Percentiles rank a stretch among this genome's conserved stretches.
Evolutionary conservation across 2,329 filamentous ascomycete species (phyloP).

Genomic region (Aspergillus bombycis): DNA sequence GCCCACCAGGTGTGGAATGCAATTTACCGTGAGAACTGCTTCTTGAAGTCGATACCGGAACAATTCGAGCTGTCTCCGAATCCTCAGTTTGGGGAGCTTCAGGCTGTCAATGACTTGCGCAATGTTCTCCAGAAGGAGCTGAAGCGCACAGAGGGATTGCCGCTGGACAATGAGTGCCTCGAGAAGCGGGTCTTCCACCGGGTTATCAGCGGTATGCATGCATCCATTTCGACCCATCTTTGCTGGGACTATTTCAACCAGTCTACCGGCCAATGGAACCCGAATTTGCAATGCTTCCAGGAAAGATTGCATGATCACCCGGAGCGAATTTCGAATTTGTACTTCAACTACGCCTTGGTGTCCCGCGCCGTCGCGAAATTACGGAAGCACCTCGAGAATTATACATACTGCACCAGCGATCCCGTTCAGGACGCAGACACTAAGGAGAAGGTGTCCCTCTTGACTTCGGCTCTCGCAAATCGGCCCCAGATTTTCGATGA

Average conservation of each 20-base stretch:
- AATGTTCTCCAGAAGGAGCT: constrained; percentile 58
- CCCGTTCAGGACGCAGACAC: constrained; percentile 75
- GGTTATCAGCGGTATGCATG: constrained; percentile 95
- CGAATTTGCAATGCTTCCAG: constrained; percentile 88
- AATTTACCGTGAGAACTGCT: constrained; percentile 97
- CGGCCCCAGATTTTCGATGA: constrained; percentile 86
- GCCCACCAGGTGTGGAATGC: constrained; percentile 93
- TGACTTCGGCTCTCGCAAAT: constrained; percentile 71
- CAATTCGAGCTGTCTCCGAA: constrained; percentile 33
- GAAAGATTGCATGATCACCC: constrained; percentile 80
- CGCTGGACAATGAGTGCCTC: constrained; percentile 87
- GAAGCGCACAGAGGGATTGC: constrained; percentile 59
- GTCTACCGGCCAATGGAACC: constrained; percentile 88
- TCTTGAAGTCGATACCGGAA: constrained; percentile 56
- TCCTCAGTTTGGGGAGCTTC: constrained; percentile 47
- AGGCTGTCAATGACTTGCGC: constrained; percentile 64
- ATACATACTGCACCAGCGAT: constrained; percentile 93
- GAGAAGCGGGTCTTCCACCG: constrained; percentile 99
- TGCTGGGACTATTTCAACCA: constrained; percentile 97
- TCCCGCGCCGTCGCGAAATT: constrained; percentile 90
- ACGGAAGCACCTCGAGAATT: constrained; percentile 75
- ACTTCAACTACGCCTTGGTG: constrained; percentile 98
- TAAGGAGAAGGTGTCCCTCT: constrained; percentile 76
- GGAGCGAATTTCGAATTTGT: constrained; percentile 93
- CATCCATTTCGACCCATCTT: constrained; percentile 92